phyloP scores from a whole-genome alignment of 306 rosid genomes.

The Citrullus mucosospermus region DNA sequence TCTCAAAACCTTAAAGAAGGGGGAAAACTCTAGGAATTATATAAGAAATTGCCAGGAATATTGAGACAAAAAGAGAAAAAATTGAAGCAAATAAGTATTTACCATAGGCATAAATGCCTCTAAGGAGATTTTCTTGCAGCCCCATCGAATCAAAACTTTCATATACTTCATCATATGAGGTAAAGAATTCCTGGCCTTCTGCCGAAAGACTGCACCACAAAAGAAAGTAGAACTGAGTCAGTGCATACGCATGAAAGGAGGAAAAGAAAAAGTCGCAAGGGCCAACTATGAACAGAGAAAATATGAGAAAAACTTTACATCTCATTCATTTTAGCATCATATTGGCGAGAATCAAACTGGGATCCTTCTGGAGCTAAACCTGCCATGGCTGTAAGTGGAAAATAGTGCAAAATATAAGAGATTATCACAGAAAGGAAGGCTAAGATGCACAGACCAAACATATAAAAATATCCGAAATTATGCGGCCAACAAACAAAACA shows the following conservation, averaged over 20 bases:
- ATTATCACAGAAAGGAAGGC: neutral
- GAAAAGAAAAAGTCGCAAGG: neutral
- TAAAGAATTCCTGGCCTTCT: constrained; percentile 85
- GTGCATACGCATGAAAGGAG: neutral
- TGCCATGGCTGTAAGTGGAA: constrained; percentile 59
- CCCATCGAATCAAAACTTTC: constrained; percentile 92
- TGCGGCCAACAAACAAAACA: neutral
- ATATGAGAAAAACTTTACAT: constrained; percentile 30
- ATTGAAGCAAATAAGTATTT: neutral
- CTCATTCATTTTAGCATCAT: constrained; percentile 77
- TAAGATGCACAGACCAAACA: neutral
- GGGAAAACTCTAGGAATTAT: neutral
- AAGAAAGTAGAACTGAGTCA: neutral
- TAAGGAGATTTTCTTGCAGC: constrained; percentile 70
- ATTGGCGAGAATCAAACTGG: constrained; percentile 73
- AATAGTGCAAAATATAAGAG: neutral
- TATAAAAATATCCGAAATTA: neutral
- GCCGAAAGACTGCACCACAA: constrained; percentile 38
- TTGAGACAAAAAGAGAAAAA: neutral
- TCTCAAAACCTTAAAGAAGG: constrained; percentile 66
- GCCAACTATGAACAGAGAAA: neutral
- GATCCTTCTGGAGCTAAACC: constrained; percentile 82
- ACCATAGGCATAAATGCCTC: constrained; percentile 98
- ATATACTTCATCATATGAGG: constrained; percentile 74
- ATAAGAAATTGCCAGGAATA: neutral